phyloP scores from a whole-genome alignment of 2,329 filamentous ascomycete species.

The Parastagonospora nodorum region DNA sequence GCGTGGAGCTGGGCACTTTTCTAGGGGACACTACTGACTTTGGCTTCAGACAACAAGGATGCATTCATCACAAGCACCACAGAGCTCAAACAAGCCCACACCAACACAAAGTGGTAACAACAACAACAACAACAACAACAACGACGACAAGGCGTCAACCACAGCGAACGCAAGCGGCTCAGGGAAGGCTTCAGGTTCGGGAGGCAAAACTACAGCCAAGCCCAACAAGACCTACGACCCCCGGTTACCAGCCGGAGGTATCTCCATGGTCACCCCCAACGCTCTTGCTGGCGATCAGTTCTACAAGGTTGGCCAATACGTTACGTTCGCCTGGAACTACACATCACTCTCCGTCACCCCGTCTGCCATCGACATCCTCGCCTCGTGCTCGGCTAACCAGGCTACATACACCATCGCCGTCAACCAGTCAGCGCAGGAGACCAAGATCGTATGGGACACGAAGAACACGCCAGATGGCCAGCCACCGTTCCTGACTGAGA shows the following conservation, averaged over 20 bases:
- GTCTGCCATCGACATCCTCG: slow-evolving; percentile 64
- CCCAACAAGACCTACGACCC: slow-evolving; percentile 54
- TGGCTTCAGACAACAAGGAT: slow-evolving; percentile 9
- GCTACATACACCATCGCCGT: slow-evolving; percentile 65
- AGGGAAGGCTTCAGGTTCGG: slow-evolving; percentile 22
- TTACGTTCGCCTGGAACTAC: slow-evolving; percentile 73
- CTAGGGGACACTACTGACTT: slow-evolving; percentile 6
- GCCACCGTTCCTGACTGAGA: slow-evolving; percentile 60
- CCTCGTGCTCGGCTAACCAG: slow-evolving; percentile 63
- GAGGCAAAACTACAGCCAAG: slow-evolving; percentile 23
- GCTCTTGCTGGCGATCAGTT: slow-evolving; percentile 57
- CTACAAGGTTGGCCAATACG: slow-evolving; percentile 67
- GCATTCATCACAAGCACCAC: slow-evolving; percentile 19
- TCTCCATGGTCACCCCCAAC: slow-evolving; percentile 65
- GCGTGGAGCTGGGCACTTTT: neutral
- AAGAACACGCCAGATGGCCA: slow-evolving; percentile 33
- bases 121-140: slow-evolving; percentile 15
- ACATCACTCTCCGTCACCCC: slow-evolving; percentile 66
- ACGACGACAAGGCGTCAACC: slow-evolving; percentile 19
- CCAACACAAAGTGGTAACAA: slow-evolving; percentile 10
- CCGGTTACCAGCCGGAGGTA: slow-evolving; percentile 61
- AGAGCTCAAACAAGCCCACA: slow-evolving; percentile 15
- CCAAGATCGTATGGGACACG: slow-evolving; percentile 66
- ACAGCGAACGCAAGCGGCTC: slow-evolving; percentile 24
- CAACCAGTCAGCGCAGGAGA: slow-evolving; percentile 62